phyloP scores from a whole-genome alignment of 495 filamentous ascomycete species.

The Xylona heveae region DNA sequence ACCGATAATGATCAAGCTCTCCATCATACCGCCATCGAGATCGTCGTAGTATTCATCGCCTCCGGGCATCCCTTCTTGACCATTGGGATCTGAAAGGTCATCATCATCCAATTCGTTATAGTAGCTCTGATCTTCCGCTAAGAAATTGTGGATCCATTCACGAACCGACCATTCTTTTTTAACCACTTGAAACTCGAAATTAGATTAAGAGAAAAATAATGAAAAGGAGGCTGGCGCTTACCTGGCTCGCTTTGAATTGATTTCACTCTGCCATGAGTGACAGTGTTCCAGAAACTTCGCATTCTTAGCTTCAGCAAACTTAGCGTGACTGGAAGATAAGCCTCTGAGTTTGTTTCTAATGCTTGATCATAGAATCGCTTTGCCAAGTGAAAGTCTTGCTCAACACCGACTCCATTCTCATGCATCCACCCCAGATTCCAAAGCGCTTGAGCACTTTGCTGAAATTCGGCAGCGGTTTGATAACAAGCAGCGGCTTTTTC shows the following conservation, averaged over 20 bases:
- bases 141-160: slow-evolving; percentile 70
- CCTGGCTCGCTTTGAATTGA: slow-evolving; percentile 74
- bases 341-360: slow-evolving; percentile 73
- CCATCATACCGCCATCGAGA: slow-evolving; percentile 55
- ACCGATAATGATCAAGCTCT: slow-evolving; percentile 65
- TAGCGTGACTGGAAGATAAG: slow-evolving; percentile 83
- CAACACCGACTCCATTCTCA: slow-evolving; percentile 83
- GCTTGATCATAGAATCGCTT: slow-evolving; percentile 92
- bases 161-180: slow-evolving; percentile 52
- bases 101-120: slow-evolving; percentile 26
- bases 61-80: slow-evolving; percentile 9
- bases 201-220: not conserved
- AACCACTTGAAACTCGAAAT: not conserved
- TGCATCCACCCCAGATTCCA: slow-evolving; percentile 99
- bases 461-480: slow-evolving; percentile 68
- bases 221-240: slow-evolving; percentile 20
- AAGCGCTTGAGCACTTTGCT: slow-evolving; percentile 82
- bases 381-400: slow-evolving; percentile 92
- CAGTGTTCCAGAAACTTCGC: slow-evolving; percentile 79
- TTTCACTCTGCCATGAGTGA: slow-evolving; percentile 76
- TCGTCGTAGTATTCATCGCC: slow-evolving; percentile 46
- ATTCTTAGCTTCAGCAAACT: slow-evolving; percentile 68
- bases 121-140: slow-evolving; percentile 47
- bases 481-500: slow-evolving; percentile 92
- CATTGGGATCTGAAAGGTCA: slow-evolving; percentile 10